Evolutionary conservation across 2,329 filamentous ascomycete species (phyloP).

Genomic region (Myriangium duriaei): DNA sequence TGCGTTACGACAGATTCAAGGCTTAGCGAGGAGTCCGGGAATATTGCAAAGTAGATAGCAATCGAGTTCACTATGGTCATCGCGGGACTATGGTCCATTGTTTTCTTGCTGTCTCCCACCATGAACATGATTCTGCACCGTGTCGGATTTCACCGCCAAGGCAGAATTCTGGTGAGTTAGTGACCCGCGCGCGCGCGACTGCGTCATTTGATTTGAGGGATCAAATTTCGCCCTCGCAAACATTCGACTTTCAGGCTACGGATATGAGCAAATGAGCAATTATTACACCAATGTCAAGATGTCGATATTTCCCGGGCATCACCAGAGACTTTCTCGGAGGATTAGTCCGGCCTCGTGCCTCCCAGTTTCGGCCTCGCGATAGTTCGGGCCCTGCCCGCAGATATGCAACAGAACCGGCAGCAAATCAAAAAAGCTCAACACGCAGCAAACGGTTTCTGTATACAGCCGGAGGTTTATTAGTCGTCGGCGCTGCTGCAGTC

Average conservation of each 20-base stretch:
- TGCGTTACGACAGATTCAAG: conserved; percentile 8
- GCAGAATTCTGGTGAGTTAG: no score
- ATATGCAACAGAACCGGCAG: conserved; percentile 10
- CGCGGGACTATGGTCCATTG: no score
- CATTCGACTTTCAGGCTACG: neutral
- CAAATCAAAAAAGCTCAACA: conserved; percentile 12
- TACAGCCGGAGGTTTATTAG: conserved; percentile 15
- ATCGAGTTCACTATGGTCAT: neutral
- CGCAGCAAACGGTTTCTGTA: conserved; percentile 19
- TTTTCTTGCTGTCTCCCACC: no score
- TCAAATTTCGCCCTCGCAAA: neutral
- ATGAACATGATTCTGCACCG: no score
- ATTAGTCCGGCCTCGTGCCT: neutral
- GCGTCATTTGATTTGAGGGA: neutral
- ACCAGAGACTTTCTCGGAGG: neutral
- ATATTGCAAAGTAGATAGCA: neutral
- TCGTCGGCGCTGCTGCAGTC: conserved; percentile 29
- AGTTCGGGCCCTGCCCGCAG: conserved; percentile 2
- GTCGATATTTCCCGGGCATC: neutral
- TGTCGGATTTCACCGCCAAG: no score
- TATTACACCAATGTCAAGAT: conserved; percentile 7
- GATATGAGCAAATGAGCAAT: neutral
- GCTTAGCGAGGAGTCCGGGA: conserved; percentile 7
- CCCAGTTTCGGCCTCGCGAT: conserved; percentile 7
- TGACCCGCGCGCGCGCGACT: neutral